Percentiles rank a stretch among this genome's conserved stretches.
phyloP scores from a whole-genome alignment of 768 basidiomycete species.

The Phaeolepiota aurea region DNA sequence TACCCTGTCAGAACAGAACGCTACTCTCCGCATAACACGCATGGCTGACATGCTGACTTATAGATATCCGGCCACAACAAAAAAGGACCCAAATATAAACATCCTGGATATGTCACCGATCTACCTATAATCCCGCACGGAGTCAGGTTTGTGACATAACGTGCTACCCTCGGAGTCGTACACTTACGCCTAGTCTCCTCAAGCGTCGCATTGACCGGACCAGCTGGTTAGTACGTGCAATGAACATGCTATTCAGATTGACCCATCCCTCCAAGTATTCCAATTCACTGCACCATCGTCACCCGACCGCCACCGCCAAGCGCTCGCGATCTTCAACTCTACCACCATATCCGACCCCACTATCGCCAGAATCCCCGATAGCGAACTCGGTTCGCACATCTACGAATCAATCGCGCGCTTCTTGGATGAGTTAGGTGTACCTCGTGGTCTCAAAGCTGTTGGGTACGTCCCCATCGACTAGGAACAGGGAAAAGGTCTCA shows the following conservation, averaged over 20 bases:
- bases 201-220: conserved; percentile 83
- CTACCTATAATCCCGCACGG: conserved; percentile 93
- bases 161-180: background rate
- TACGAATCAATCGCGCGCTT: conserved; percentile 86
- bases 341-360: conserved; percentile 61
- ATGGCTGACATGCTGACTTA: background rate
- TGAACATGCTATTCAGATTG: conserved; percentile 2
- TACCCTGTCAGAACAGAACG: conserved; percentile 68
- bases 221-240: conserved; percentile 47
- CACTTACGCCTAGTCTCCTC: too few relatives aligned
- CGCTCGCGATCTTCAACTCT: conserved; percentile 72
- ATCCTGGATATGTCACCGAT: conserved; percentile 81
- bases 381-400: conserved; percentile 69
- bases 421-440: conserved; percentile 77
- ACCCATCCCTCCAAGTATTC: conserved; percentile 59
- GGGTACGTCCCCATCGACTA: conserved; percentile 47
- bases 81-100: conserved; percentile 85
- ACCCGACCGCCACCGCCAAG: conserved; percentile 85
- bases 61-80: conserved; percentile 94
- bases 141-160: conserved; percentile 42
- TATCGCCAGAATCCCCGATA: conserved; percentile 66
- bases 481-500: too few relatives aligned
- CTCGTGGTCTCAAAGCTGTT: conserved; percentile 77
- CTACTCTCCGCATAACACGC: background rate
- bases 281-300: conserved; percentile 93